Conservation (phyloP, 352 stramenopile species). For the Albugo candida region DNA sequence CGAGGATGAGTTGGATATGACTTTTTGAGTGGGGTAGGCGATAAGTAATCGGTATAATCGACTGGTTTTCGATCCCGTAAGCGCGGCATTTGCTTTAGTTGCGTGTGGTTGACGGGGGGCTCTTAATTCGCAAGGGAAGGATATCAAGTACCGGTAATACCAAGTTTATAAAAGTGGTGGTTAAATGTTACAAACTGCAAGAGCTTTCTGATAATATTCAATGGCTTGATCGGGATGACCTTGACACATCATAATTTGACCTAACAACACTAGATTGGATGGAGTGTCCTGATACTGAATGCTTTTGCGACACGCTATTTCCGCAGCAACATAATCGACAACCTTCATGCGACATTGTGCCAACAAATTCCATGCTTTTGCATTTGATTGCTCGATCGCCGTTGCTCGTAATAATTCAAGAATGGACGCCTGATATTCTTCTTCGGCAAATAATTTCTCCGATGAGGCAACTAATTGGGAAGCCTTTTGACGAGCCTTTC, state of each 20-base stretch:
- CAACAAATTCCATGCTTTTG: conserved; percentile 29
- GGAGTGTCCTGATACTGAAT: conserved; percentile 18
- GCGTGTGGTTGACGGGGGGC: conserved; percentile 2
- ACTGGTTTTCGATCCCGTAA: conserved; percentile 14
- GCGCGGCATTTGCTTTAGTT: conserved; percentile 9
- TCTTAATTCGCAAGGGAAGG: conserved; percentile 3
- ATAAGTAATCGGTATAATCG: conserved; percentile 25
- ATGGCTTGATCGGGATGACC: conserved; percentile 28
- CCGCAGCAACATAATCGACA: conserved; percentile 20
- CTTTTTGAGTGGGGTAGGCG: conserved; percentile 10
- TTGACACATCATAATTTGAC: conserved; percentile 26
- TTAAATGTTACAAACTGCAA: conserved; percentile 6
- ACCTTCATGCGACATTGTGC: conserved; percentile 31
- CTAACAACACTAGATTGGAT: conserved; percentile 24
- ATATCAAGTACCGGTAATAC: conserved; percentile 2
- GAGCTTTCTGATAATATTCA: conserved; percentile 40
- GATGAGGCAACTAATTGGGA: not conserved
- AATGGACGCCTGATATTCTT: conserved; percentile 40
- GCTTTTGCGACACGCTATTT: conserved; percentile 33
- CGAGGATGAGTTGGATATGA: conserved; percentile 1
- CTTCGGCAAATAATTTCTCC: conserved; percentile 19
- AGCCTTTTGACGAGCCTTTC: too few relatives aligned
- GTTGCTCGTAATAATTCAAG: conserved; percentile 27
- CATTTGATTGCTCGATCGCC: conserved; percentile 26
- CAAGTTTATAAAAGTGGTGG: conserved; percentile 2